Percentiles rank a stretch among this genome's conserved stretches.
Conservation (phyloP, 2,329 filamentous ascomycete species). For the Alternaria consortialis region DNA sequence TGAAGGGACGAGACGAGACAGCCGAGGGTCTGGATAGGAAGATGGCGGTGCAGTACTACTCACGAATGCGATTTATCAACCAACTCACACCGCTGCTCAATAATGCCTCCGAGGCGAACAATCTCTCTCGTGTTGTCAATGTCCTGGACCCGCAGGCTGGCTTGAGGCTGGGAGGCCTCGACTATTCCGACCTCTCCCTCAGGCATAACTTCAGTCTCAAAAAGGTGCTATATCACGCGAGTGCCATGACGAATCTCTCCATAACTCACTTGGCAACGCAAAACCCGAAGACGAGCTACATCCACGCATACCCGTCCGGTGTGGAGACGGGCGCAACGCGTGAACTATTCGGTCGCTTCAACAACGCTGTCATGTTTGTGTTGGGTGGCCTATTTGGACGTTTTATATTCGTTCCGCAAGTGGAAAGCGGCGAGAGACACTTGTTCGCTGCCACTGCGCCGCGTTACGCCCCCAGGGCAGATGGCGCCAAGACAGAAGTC, state of each 20-base stretch:
- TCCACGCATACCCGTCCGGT: constrained; percentile 39
- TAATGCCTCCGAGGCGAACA: constrained; percentile 24
- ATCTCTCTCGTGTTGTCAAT: constrained; percentile 42
- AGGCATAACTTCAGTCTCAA: constrained; percentile 37
- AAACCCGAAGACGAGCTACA: constrained; percentile 33
- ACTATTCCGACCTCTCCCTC: constrained; percentile 39
- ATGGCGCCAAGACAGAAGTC: constrained; percentile 15
- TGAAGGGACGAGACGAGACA: constrained; percentile 51
- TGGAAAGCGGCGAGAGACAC: constrained; percentile 48
- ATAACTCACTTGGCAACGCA: constrained; percentile 33
- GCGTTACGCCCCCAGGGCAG: constrained; percentile 30
- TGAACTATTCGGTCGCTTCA: constrained; percentile 18
- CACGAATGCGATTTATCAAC: constrained; percentile 50
- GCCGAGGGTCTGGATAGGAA: constrained; percentile 49
- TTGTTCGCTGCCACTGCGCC: constrained; percentile 42
- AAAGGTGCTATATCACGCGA: constrained; percentile 35
- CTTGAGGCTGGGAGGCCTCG: constrained; percentile 15
- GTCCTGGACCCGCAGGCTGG: constrained; percentile 40
- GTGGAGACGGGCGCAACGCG: constrained; percentile 35
- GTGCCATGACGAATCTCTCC: constrained; percentile 39
- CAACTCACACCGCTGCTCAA: constrained; percentile 52
- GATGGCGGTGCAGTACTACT: constrained; percentile 45
- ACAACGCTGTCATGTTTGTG: constrained; percentile 8
- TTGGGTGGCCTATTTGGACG: constrained; percentile 20
- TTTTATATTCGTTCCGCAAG: constrained; percentile 29